Conservation (phyloP, 192 early-diverging fungal genomes). For the Podila minutissima region DNA sequence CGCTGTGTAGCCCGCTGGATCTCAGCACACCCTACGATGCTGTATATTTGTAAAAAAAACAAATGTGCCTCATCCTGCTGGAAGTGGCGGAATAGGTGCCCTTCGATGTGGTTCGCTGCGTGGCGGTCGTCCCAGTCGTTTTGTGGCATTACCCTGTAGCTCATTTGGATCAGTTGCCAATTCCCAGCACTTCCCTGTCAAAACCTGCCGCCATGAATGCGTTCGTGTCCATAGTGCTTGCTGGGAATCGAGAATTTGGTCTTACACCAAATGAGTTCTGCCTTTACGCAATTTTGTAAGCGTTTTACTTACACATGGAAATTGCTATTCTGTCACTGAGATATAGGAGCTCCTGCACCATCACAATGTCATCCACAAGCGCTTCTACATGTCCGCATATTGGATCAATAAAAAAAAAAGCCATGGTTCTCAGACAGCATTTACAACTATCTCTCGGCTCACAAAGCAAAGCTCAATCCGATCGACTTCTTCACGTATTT, state of each 20-base stretch:
- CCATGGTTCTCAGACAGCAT: too few relatives aligned
- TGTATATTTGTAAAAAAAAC: conserved; percentile 10
- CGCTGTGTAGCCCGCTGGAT: conserved; percentile 15
- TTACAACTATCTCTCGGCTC: too few relatives aligned
- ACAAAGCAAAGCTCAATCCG: too few relatives aligned
- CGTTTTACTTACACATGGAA: too few relatives aligned
- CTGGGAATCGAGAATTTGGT: conserved; percentile 10
- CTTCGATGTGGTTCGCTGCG: conserved; percentile 15
- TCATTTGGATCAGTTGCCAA: conserved; percentile 9
- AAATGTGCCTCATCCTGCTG: conserved; percentile 15
- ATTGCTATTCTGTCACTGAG: too few relatives aligned
- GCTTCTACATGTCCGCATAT: too few relatives aligned
- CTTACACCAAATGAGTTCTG: background rate
- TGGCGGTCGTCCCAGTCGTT: conserved; percentile 16
- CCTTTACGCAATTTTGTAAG: too few relatives aligned
- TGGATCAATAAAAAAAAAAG: too few relatives aligned
- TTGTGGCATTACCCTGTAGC: conserved; percentile 15
- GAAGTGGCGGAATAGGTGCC: conserved; percentile 18
- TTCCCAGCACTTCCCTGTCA: conserved; percentile 14
- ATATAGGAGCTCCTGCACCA: too few relatives aligned
- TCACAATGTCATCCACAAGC: too few relatives aligned
- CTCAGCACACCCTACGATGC: conserved; percentile 4
- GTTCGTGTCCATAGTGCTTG: conserved; percentile 17
- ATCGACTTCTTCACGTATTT: too few relatives aligned
- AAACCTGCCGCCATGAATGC: conserved; percentile 21